A percentile compares a stretch with the other conserved stretches of the same genome.
phyloP scores from a whole-genome alignment of 2,329 filamentous ascomycete genomes.

The Neurospora sp. region DNA sequence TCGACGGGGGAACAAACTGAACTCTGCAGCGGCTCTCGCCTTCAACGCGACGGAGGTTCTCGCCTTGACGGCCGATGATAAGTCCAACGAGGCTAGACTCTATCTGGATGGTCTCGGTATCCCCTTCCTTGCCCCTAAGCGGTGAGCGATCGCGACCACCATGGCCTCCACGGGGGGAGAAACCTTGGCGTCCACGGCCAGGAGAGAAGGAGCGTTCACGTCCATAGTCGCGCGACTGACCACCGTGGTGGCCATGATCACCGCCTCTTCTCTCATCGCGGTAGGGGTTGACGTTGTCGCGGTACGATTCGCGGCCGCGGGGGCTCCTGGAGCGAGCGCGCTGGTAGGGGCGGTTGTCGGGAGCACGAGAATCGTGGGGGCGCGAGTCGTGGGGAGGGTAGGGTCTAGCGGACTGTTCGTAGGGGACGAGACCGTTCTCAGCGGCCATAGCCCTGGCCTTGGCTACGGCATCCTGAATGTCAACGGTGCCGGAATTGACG shows the following conservation, averaged over 20 bases:
- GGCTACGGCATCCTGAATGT: conserved; percentile 70
- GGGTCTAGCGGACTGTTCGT: conserved; percentile 42
- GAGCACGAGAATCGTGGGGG: conserved; percentile 32
- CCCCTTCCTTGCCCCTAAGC: conserved; percentile 60
- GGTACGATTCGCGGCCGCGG: conserved; percentile 59
- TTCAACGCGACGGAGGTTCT: conserved; percentile 81
- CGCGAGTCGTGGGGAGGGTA: conserved; percentile 28
- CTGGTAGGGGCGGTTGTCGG: conserved; percentile 46
- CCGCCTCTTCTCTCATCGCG: conserved; percentile 74
- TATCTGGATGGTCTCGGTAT: conserved; percentile 73
- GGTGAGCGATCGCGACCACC: conserved; percentile 59
- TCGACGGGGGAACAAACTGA: conserved; percentile 73
- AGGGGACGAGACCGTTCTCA: conserved; percentile 61
- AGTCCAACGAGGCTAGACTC: conserved; percentile 80
- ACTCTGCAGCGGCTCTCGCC: conserved; percentile 73
- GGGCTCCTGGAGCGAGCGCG: conserved; percentile 67
- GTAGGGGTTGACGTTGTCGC: conserved; percentile 73
- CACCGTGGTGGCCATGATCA: conserved; percentile 54
- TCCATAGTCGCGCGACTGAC: conserved; percentile 41
- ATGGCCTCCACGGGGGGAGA: conserved; percentile 48
- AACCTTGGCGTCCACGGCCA: conserved; percentile 37
- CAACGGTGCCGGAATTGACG: conserved; percentile 65
- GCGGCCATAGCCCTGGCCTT: conserved; percentile 75
- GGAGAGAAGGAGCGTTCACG: conserved; percentile 62
- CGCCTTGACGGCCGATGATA: conserved; percentile 83